Evolutionary conservation across 108 stramenopile genomes (phyloP), one percentile per base, ranked within the genome.

Genomic region (Chaetoceros tenuissimus): DNA sequence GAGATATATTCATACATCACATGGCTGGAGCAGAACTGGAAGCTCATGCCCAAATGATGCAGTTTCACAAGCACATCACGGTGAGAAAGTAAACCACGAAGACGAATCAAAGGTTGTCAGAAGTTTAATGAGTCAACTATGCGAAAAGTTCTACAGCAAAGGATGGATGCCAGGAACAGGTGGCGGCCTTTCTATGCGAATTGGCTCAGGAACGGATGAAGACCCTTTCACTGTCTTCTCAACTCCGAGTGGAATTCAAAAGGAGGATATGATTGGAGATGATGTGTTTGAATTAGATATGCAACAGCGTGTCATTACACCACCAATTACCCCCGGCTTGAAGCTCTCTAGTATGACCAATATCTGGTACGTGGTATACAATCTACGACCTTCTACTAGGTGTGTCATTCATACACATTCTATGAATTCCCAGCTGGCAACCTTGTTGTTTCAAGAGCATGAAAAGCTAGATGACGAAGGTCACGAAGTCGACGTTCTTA

Each of bases 131-230:
- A 77, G 81, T 2, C 88, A 94, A 47, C 62, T 97, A 2, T 97
- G 94, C 51, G 80, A 88, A 28, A 48, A 72, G 5, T 97, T 94
- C 63, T 97, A 95, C 54, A 57, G 73, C 3, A 47, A 60, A 8
- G 95, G 95, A 26, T 97, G 97, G 97, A 92, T 88, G 19, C 91
- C 92, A 2, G 97, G 97, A 31, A 97, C 94, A 0, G 95, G 95
- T 2, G 97, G 97, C 20, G 89, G 92, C 7, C 75, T 95, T 20
- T 71, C 69, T 54, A 96, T 97, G 40, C 82, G 94, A 20, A 74
- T 90, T 19, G 91, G 90, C 22, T 81, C 78, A 26, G 78, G 78
- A 1, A 45, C 28, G 2, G 73, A 77, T 49, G 66, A 73, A 28
- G 63, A 79, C 2, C 84, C 84, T 7, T 89, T 75, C 59, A 75